Evolutionary conservation across 2,329 filamentous ascomycete species (phyloP).

Genomic region (Aspergillus ochraceus): DNA sequence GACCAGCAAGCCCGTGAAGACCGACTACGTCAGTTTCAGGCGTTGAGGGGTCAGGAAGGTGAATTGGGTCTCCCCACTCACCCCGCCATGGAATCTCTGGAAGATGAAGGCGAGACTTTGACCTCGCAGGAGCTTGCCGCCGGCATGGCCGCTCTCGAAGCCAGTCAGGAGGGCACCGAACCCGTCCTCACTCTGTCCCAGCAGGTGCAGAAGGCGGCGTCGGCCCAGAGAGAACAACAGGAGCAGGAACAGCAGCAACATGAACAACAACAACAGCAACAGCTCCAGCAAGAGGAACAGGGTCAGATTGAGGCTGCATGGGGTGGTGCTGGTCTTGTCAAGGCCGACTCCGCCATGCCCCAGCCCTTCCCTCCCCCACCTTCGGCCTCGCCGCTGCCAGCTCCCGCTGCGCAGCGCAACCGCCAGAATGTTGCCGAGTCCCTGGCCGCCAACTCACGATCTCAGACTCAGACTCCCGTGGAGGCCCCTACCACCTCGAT

Average conservation of each 20-base stretch:
- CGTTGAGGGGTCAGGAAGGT: conserved; percentile 72
- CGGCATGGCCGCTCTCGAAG: conserved; percentile 7
- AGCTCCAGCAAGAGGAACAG: conserved; percentile 34
- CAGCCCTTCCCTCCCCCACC: conserved; percentile 66
- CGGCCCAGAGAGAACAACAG: conserved; percentile 41
- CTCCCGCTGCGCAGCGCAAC: conserved; percentile 82
- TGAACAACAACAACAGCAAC: conserved; percentile 31
- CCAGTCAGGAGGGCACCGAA: conserved; percentile 32
- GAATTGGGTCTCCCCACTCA: conserved; percentile 43
- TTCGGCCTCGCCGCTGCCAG: conserved; percentile 78
- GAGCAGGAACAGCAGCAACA: conserved; percentile 29
- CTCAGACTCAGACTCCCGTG: conserved; percentile 73
- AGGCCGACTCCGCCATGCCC: conserved; percentile 67
- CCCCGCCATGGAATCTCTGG: conserved; percentile 33
- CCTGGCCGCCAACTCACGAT: conserved; percentile 64
- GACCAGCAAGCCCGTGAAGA: conserved; percentile 59
- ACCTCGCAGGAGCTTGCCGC: conserved; percentile 27
- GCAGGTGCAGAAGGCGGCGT: conserved; percentile 74
- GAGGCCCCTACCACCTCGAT: conserved; percentile 71
- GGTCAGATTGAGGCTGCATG: conserved; percentile 54
- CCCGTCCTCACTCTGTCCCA: conserved; percentile 72
- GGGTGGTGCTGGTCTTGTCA: conserved; percentile 46
- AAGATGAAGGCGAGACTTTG: conserved; percentile 25
- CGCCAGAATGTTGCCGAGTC: conserved; percentile 80
- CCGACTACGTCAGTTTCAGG: conserved; percentile 80